Evolutionary conservation across 2,329 filamentous ascomycete genomes (phyloP).

Genomic region (Paecilomyces dactylethromorphus): DNA sequence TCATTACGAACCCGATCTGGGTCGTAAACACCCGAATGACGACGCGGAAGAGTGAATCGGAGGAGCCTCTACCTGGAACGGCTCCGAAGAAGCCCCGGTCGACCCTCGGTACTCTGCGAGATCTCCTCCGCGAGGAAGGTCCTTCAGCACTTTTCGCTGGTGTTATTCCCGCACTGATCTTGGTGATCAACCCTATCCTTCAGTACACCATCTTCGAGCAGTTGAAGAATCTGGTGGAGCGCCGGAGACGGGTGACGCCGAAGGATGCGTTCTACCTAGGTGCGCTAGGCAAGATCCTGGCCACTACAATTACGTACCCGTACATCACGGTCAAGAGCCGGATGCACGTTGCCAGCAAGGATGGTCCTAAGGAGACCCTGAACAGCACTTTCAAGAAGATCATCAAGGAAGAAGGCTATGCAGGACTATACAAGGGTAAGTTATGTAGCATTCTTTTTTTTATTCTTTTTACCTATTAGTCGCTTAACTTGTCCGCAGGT

Average conservation of each 20-base stretch:
- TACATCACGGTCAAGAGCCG: conserved; percentile 98
- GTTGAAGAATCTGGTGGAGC: conserved; percentile 86
- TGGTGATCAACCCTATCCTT: conserved; percentile 96
- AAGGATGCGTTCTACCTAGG: conserved; percentile 85
- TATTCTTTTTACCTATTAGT: conserved; percentile 3
- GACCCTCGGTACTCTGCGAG: conserved; percentile 73
- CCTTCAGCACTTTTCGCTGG: conserved; percentile 80
- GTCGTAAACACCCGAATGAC: conserved; percentile 99
- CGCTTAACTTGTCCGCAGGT: conserved; percentile 46
- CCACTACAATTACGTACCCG: conserved; percentile 89
- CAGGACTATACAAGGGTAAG: conserved; percentile 85
- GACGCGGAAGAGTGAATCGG: conserved; percentile 62
- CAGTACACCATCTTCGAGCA: conserved; percentile 99
- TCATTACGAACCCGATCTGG: conserved; percentile 98
- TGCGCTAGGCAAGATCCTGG: conserved; percentile 87
- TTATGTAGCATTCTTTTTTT: conserved; percentile 9
- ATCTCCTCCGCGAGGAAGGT: conserved; percentile 77
- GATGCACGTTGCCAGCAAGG: conserved; percentile 82
- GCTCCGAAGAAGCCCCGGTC: conserved; percentile 53
- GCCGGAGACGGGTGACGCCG: conserved; percentile 68
- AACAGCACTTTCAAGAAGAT: conserved; percentile 70
- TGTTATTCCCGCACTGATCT: conserved; percentile 82
- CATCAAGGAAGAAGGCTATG: conserved; percentile 81
- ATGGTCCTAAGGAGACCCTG: conserved; percentile 74
- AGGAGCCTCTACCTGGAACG: conserved; percentile 32